phyloP scores from a whole-genome alignment of 2,329 filamentous ascomycete species.

The Colletotrichum musicola region DNA sequence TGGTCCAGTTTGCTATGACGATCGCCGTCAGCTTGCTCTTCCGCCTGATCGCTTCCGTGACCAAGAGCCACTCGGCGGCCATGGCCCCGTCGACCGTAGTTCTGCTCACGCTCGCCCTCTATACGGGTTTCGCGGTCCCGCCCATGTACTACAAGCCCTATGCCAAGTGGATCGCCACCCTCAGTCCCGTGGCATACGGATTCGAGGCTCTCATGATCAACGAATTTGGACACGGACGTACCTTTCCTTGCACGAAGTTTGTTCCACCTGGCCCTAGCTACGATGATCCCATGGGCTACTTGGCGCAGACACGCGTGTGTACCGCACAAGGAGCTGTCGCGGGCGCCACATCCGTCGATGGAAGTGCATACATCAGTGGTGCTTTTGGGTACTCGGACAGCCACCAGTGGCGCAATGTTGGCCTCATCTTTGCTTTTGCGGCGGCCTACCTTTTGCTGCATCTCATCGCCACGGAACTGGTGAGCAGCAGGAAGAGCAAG shows the following conservation, averaged over 20 bases:
- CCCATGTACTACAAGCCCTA: constrained; percentile 29
- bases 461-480: constrained; percentile 29
- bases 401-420: constrained; percentile 32
- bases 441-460: constrained; percentile 17
- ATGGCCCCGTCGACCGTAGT: constrained; percentile 29
- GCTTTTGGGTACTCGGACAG: constrained; percentile 22
- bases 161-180: constrained; percentile 27
- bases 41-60: constrained; percentile 74
- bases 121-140: constrained; percentile 35
- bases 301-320: constrained; percentile 21
- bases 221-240: constrained; percentile 29
- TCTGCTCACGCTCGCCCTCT: constrained; percentile 23
- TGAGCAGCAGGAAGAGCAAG: constrained; percentile 26
- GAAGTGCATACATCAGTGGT: constrained; percentile 20
- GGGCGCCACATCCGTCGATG: constrained; percentile 22
- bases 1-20: constrained; percentile 71
- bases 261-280: constrained; percentile 39
- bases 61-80: constrained; percentile 55
- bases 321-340: constrained; percentile 13
- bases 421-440: constrained; percentile 27
- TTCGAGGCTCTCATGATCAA: constrained; percentile 37
- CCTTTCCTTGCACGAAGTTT: constrained; percentile 26
- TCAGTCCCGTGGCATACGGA: constrained; percentile 31
- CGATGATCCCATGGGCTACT: not conserved
- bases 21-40: constrained; percentile 74